Evolutionary conservation across 257 asterid species (phyloP).

Genomic region (Oldenlandia corymbosa): DNA sequence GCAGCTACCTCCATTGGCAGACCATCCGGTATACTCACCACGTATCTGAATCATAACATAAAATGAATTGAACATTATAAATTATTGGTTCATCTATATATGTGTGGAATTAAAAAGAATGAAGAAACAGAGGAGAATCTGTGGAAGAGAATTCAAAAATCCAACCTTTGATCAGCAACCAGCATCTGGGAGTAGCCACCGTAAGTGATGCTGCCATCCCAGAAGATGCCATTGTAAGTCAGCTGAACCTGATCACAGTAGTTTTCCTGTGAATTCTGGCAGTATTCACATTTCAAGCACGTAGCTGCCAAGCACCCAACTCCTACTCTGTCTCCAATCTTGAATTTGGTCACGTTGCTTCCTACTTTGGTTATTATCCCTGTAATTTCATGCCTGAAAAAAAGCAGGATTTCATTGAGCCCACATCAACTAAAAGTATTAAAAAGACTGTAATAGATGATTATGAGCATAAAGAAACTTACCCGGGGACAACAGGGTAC

Average conservation of each 20-base stretch:
- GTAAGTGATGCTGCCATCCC: constrained; percentile 51
- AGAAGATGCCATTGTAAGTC: constrained; percentile 35
- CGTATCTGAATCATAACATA: too few relatives aligned
- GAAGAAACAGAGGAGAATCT: too few relatives aligned
- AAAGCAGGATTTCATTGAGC: too few relatives aligned
- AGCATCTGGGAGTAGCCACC: constrained; percentile 62
- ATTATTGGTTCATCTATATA: too few relatives aligned
- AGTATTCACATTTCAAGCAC: constrained; percentile 45
- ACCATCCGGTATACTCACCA: constrained; percentile 49
- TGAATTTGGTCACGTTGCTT: constrained; percentile 37
- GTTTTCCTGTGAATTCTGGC: constrained; percentile 49
- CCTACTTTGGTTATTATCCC: constrained; percentile 54
- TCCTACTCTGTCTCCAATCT: constrained; percentile 56
- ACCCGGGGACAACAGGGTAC: constrained; percentile 35
- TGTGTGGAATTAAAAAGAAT: too few relatives aligned
- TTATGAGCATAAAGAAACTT: too few relatives aligned
- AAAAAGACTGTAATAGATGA: too few relatives aligned
- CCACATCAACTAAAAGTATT: too few relatives aligned
- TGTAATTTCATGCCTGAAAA: constrained; percentile 58
- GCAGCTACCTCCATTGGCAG: constrained; percentile 48
- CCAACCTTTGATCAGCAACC: constrained; percentile 51
- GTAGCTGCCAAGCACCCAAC: constrained; percentile 62
- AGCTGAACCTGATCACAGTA: constrained; percentile 41
- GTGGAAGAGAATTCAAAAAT: too few relatives aligned
- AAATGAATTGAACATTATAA: too few relatives aligned